phyloP scores from a whole-genome alignment of 2,329 filamentous ascomycete species.

The Madurella mycetomatis region DNA sequence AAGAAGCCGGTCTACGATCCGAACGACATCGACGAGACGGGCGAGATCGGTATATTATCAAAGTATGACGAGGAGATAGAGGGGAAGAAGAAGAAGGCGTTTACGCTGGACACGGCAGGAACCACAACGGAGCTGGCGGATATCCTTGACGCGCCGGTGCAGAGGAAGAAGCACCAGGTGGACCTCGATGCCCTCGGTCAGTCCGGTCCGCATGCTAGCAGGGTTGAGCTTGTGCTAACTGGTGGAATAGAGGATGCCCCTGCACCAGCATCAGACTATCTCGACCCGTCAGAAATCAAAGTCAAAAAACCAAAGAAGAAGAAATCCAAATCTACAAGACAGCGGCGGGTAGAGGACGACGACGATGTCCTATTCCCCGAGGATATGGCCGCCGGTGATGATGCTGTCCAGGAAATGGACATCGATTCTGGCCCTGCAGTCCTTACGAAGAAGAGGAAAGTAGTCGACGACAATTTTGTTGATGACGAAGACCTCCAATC shows the following conservation, averaged over 20 bases:
- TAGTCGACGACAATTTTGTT: constrained; percentile 65
- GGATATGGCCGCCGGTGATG: constrained; percentile 29
- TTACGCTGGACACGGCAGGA: constrained; percentile 78
- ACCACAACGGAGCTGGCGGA: constrained; percentile 61
- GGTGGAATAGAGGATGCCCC: constrained; percentile 46
- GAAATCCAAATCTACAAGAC: constrained; percentile 71
- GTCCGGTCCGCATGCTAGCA: constrained; percentile 18
- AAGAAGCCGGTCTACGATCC: constrained; percentile 87
- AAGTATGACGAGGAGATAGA: constrained; percentile 96
- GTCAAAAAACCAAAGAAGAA: constrained; percentile 93
- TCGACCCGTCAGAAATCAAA: constrained; percentile 82
- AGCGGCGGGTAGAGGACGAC: constrained; percentile 58
- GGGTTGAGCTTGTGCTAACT: constrained; percentile 29
- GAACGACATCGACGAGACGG: constrained; percentile 63
- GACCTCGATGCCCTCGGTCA: constrained; percentile 67
- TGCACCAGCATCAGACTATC: constrained; percentile 75
- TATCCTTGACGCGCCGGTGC: constrained; percentile 47
- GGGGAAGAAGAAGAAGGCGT: constrained; percentile 82
- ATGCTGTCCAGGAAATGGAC: constrained; percentile 62
- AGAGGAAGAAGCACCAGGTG: constrained; percentile 65
- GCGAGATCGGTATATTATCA: constrained; percentile 64
- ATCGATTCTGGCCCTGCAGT: constrained; percentile 56
- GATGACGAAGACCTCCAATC: constrained; percentile 93
- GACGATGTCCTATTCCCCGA: constrained; percentile 52
- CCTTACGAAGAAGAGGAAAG: constrained; percentile 57